Base-by-base conservation (phyloP, 768 basidiomycete genomes). In the Hydnomerulius pinastri region DNA sequence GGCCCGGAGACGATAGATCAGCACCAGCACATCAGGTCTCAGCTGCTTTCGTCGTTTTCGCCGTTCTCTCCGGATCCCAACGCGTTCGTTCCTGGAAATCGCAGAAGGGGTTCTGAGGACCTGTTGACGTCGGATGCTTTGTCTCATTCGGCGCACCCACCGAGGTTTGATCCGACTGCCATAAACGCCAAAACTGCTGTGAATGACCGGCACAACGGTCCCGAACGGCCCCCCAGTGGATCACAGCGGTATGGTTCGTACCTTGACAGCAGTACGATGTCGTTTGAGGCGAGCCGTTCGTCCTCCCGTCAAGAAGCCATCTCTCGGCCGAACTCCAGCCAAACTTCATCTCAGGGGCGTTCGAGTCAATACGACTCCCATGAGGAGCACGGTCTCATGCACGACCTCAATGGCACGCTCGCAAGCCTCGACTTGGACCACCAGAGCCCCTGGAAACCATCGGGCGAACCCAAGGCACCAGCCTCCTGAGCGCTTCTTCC, bases 31-130 rank as follows among this genome's bases (percentile, higher is more conserved):
- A 23, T 50, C 33, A 56, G 61, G 42, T 51, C 62, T 21, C 61
- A 58, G 35, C 45, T 51, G 23, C 54, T 51, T 23, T 59, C 58
- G 7, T 59, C 66, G 50, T 90, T 90, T 65, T 86, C 87, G 6
- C 88, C 88, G 3, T 91, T 91, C 70, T 90, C 89, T 1, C 88
- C 88, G 8, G 88, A 90, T 58, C 82, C 85, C 8, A 85, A 80
- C 55, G 61, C 74, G 18, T 71, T 71, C 59, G 62, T 4, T 72
- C 76, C 51, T 65, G 64, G 37, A 53, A 66, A 53, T 50, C 58
- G 56, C 64, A 63, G 66, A 36, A 74, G 71, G 52, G 74, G 71
- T 46, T 70, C 68, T 25, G 66, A 56, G 33, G 63, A 64, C 30
- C 65, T 65, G 40, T 61, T 70, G 32, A 70, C 68, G 44, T 54